Percentiles rank a stretch among this genome's conserved stretches.
phyloP scores from a whole-genome alignment of 495 filamentous ascomycete species.

The Cercophora samala region DNA sequence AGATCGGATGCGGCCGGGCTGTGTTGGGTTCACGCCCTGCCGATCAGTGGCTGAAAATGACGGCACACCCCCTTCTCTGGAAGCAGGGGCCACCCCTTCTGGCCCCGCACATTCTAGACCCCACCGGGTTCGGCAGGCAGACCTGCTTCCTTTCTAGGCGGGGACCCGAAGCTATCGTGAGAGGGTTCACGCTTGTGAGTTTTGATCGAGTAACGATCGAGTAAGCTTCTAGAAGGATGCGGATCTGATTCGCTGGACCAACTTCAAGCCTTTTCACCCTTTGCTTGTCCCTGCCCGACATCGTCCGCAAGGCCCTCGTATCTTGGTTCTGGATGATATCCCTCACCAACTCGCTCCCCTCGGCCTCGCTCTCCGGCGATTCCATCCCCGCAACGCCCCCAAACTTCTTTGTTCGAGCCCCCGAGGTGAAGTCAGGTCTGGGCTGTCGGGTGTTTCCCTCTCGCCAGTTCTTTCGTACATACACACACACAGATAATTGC shows the following conservation, averaged over 20 bases:
- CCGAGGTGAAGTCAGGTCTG: not conserved
- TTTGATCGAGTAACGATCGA: slow-evolving; percentile 41
- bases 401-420: not conserved
- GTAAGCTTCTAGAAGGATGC: slow-evolving; percentile 24
- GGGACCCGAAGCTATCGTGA: slow-evolving; percentile 26
- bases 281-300: not conserved
- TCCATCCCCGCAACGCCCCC: not conserved
- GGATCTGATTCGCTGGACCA: slow-evolving; percentile 23
- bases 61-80: not conserved
- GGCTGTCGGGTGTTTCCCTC: not conserved
- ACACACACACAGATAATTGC: no score
- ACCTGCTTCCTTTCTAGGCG: slow-evolving; percentile 22
- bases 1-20: slow-evolving; percentile 3
- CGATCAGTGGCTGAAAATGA: not conserved
- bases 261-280: not conserved
- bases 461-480: not conserved
- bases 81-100: not conserved
- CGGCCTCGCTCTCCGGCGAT: not conserved
- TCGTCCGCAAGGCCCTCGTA: not conserved
- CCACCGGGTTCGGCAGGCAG: not conserved
- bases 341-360: not conserved
- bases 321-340: not conserved
- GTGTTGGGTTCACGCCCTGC: not conserved
- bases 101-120: not conserved
- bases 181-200: slow-evolving; percentile 16